Conservation (phyloP, 1,284 basidiomycete species). For the Hemileia vastatrix region DNA sequence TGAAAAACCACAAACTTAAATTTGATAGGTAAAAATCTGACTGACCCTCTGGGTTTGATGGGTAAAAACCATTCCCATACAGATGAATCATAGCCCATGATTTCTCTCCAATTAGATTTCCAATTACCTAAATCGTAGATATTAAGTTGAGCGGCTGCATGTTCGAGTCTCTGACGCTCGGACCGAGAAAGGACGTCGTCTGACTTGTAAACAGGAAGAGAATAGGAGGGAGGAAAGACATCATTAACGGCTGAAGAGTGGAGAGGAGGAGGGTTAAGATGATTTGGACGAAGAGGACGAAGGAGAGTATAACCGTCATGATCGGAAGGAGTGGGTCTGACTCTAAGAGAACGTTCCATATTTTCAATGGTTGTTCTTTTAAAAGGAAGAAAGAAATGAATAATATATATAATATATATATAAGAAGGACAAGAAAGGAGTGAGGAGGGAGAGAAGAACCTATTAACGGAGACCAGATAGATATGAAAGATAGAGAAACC, state of each 20-base stretch:
- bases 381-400: not conserved
- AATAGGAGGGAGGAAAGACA: slow-evolving; percentile 21
- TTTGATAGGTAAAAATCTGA: too few relatives aligned
- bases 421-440: not conserved
- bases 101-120: slow-evolving; percentile 2
- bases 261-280: too few relatives aligned
- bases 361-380: slow-evolving; percentile 44
- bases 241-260: too few relatives aligned
- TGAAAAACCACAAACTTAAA: too few relatives aligned
- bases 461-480: slow-evolving; percentile 41
- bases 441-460: slow-evolving; percentile 18
- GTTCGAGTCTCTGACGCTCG: slow-evolving; percentile 17
- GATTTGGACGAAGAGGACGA: too few relatives aligned
- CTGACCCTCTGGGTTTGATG: slow-evolving; percentile 16
- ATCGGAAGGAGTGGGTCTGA: slow-evolving; percentile 14
- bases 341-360: slow-evolving; percentile 38
- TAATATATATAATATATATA: not conserved
- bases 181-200: slow-evolving; percentile 11
- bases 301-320: too few relatives aligned
- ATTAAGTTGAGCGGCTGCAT: slow-evolving; percentile 8
- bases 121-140: slow-evolving; percentile 14
- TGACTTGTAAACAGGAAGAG: slow-evolving; percentile 18
- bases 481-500: slow-evolving; percentile 39
- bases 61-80: slow-evolving; percentile 17
- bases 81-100: slow-evolving; percentile 5